Conservation (phyloP, 2,329 filamentous ascomycete species). For the Tolypocladium pustulatum region DNA sequence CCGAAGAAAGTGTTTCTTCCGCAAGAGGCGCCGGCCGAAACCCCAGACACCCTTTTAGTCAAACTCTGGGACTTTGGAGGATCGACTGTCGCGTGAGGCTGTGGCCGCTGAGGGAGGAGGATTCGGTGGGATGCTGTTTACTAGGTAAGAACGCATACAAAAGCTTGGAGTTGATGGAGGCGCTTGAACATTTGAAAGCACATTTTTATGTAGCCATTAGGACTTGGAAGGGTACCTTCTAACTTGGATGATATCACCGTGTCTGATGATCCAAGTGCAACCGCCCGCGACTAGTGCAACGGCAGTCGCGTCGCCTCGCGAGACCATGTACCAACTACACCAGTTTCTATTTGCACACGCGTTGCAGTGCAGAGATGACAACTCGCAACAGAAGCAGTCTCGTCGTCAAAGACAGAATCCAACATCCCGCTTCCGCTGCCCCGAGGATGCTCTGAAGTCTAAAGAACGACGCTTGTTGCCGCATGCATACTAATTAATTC, state of each 20-base stretch:
- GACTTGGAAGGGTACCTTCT: no score
- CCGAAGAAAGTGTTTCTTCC: constrained; percentile 68
- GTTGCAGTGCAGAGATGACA: no score
- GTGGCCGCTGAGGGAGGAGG: background rate
- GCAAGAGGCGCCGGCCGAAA: constrained; percentile 33
- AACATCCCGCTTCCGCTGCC: no score
- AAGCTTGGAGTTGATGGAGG: background rate
- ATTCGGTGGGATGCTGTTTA: no score
- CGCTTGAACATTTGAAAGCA: background rate
- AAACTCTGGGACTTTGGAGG: constrained; percentile 50
- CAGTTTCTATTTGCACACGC: background rate
- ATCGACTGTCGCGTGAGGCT: background rate
- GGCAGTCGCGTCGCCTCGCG: no score
- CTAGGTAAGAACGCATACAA: background rate
- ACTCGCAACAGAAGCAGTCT: background rate
- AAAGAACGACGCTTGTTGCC: background rate
- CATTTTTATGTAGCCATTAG: background rate
- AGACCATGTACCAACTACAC: background rate
- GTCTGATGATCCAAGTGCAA: background rate
- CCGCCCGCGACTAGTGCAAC: background rate
- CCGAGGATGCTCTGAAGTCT: no score
- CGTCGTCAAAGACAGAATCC: background rate
- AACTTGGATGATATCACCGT: background rate
- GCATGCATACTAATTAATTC: background rate
- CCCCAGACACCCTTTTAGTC: constrained; percentile 44